Evolutionary conservation across 2,329 filamentous ascomycete species (phyloP).

Genomic region (Penicillium sclerotigenum): DNA sequence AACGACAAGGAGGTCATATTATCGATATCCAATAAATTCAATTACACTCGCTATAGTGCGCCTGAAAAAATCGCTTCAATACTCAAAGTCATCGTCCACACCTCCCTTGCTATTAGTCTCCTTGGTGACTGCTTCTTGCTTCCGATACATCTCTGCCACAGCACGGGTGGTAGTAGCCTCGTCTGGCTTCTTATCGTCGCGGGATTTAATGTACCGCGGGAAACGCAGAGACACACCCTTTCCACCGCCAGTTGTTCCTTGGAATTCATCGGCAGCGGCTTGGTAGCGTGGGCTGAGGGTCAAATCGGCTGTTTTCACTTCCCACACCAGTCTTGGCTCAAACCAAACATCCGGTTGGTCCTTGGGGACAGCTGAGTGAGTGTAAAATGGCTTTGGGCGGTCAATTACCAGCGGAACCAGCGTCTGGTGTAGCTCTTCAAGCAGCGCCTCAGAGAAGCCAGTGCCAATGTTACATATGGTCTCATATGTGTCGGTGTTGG

Average conservation of each 20-base stretch:
- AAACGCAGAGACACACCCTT: constrained; percentile 87
- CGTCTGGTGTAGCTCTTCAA: constrained; percentile 78
- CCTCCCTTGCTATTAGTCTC: constrained; percentile 80
- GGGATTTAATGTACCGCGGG: constrained; percentile 83
- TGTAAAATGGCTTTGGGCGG: constrained; percentile 89
- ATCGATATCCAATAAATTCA: constrained; percentile 4
- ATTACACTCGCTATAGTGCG: constrained; percentile 5
- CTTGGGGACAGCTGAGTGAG: constrained; percentile 76
- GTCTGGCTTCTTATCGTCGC: constrained; percentile 95
- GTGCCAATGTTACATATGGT: constrained; percentile 98
- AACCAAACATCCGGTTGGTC: constrained; percentile 99
- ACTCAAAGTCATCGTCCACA: constrained; percentile 97
- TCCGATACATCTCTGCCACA: constrained; percentile 94
- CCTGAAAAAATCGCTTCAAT: constrained; percentile 50
- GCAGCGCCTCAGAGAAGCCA: constrained; percentile 88
- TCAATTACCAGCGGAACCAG: constrained; percentile 80
- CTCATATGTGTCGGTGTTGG: constrained; percentile 76
- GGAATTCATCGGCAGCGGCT: constrained; percentile 78
- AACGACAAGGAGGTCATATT: background rate
- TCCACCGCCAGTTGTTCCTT: constrained; percentile 65
- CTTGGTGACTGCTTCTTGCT: constrained; percentile 86
- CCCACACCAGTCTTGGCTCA: constrained; percentile 91
- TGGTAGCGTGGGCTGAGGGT: constrained; percentile 91
- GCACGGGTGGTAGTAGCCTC: constrained; percentile 79
- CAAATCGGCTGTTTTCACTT: constrained; percentile 93